Conservation (phyloP, 2,329 filamentous ascomycete genomes). For the Pseudogymnoascus pannorum region DNA sequence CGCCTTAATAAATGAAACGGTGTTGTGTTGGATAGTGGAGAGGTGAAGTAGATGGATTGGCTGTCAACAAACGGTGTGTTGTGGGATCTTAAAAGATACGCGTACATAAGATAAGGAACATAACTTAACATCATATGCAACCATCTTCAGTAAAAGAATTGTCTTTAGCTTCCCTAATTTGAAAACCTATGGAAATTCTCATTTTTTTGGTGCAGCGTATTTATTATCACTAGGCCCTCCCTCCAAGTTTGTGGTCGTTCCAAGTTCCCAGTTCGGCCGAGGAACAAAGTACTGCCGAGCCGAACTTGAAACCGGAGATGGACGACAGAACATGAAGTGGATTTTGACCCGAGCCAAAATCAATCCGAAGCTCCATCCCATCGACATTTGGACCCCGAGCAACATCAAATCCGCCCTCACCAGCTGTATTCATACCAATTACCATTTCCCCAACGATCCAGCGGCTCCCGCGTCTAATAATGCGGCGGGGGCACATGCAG, state of each 20-base stretch:
- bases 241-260: background rate
- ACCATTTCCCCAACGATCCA: background rate
- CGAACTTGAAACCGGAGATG: background rate
- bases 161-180: background rate
- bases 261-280: background rate
- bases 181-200: background rate
- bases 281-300: conserved; percentile 2
- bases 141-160: background rate
- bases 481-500: background rate
- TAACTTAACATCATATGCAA: background rate
- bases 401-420: background rate
- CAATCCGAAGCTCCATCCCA: background rate
- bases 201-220: background rate
- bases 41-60: background rate
- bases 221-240: background rate
- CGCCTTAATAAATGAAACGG: no score
- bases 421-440: background rate
- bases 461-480: background rate
- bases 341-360: conserved; percentile 5
- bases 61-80: background rate
- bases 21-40: background rate
- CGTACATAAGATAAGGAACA: no score
- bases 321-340: conserved; percentile 1
- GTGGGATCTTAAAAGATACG: no score
- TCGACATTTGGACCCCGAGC: background rate